Evolutionary conservation across 495 filamentous ascomycete species (phyloP).

Genomic region (Penicilliopsis zonata): DNA sequence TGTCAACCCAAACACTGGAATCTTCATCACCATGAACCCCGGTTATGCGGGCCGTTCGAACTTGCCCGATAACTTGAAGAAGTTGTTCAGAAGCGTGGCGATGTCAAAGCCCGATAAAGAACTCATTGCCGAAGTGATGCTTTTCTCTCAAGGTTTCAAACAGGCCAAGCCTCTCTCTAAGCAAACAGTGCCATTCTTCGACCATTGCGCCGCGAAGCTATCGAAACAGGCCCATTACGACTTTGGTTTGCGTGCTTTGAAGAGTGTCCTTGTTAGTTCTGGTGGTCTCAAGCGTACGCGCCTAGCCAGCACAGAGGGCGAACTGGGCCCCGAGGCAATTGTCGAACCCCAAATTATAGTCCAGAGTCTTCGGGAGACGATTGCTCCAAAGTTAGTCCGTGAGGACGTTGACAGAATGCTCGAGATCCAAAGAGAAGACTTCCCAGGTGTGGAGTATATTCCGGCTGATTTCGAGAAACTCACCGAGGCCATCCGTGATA

Average conservation of each 20-base stretch:
- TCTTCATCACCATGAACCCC: slow-evolving; percentile 99
- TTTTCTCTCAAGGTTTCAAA: slow-evolving; percentile 97
- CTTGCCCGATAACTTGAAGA: slow-evolving; percentile 96
- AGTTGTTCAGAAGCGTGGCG: slow-evolving; percentile 95
- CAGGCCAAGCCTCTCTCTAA: slow-evolving; percentile 86
- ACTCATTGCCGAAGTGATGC: slow-evolving; percentile 98
- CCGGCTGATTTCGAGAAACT: slow-evolving; percentile 74
- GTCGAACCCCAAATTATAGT: slow-evolving; percentile 98
- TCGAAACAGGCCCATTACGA: slow-evolving; percentile 99
- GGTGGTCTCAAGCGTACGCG: slow-evolving; percentile 87
- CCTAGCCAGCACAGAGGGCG: slow-evolving; percentile 43
- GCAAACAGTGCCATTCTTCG: slow-evolving; percentile 96
- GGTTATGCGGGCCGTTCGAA: slow-evolving; percentile 97
- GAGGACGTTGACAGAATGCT: slow-evolving; percentile 83
- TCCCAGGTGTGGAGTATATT: slow-evolving; percentile 87
- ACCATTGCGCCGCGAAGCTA: slow-evolving; percentile 64
- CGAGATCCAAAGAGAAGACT: slow-evolving; percentile 69
- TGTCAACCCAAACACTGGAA: slow-evolving; percentile 86
- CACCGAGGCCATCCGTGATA: slow-evolving; percentile 65
- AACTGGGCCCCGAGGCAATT: slow-evolving; percentile 55
- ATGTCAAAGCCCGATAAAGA: slow-evolving; percentile 99
- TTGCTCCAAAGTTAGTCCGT: slow-evolving; percentile 90
- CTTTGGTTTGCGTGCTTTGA: slow-evolving; percentile 92
- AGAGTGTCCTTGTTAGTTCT: slow-evolving; percentile 96
- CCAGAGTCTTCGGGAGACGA: slow-evolving; percentile 95